phyloP scores from a whole-genome alignment of 2,329 filamentous ascomycete genomes.

The Aphanocladium album region DNA sequence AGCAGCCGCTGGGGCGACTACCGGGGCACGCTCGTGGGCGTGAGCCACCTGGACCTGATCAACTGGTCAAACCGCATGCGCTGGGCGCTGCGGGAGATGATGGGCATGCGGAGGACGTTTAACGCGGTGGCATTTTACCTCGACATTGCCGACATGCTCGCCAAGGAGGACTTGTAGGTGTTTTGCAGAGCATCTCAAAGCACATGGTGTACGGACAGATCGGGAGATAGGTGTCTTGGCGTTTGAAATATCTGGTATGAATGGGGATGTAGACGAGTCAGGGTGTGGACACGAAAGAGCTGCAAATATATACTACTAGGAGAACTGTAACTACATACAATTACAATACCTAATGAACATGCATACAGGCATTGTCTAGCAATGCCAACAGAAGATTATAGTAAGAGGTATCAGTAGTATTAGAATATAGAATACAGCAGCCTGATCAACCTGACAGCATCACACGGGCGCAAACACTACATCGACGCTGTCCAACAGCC shows the following conservation, averaged over 20 bases:
- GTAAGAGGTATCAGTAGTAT: conserved; percentile 32
- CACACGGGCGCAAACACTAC: not conserved
- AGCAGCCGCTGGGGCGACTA: conserved; percentile 60
- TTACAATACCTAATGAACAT: no score
- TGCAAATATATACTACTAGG: no score
- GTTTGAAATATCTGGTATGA: no score
- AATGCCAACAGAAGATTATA: no score
- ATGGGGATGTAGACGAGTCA: no score
- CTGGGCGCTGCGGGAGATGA: conserved; percentile 48
- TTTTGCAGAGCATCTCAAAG: not conserved
- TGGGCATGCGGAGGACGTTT: conserved; percentile 53
- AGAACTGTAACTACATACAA: no score
- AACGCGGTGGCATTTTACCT: conserved; percentile 65
- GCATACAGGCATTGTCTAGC: not conserved
- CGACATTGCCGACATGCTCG: conserved; percentile 64
- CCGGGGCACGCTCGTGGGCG: conserved; percentile 56
- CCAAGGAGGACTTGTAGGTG: conserved; percentile 53
- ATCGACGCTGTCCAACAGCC: conserved; percentile 8
- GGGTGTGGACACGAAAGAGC: no score
- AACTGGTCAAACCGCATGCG: conserved; percentile 61
- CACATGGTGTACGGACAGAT: not conserved
- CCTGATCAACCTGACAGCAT: conserved; percentile 16
- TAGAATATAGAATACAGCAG: conserved; percentile 26
- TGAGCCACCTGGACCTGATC: conserved; percentile 61
- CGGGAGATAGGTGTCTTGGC: not conserved